Evolutionary conservation across 1,284 basidiomycete genomes (phyloP).

Genomic region (Moniliophthora roreri): DNA sequence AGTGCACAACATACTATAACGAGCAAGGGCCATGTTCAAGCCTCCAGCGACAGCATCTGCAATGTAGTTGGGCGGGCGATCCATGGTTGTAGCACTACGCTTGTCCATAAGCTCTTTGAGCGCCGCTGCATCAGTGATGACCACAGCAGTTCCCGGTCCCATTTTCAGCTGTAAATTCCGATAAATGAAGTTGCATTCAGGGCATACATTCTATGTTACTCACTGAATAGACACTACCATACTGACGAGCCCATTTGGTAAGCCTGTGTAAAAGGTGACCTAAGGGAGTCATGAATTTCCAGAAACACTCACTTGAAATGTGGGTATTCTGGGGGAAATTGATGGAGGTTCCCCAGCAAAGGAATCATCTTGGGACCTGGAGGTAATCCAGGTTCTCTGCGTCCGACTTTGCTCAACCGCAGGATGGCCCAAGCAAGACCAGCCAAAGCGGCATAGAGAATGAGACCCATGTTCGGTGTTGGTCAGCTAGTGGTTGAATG

Average conservation of each 20-base stretch:
- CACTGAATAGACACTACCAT: constrained; percentile 16
- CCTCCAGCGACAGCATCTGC: constrained; percentile 15
- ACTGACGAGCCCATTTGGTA: constrained; percentile 16
- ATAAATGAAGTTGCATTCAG: not conserved
- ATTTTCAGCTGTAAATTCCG: constrained; percentile 13
- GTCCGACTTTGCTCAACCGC: too few species aligned
- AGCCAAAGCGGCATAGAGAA: too few species aligned
- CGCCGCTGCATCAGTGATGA: constrained; percentile 13
- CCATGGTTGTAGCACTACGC: constrained; percentile 9
- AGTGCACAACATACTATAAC: constrained; percentile 9
- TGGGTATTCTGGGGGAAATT: too few species aligned
- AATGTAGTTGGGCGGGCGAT: constrained; percentile 14
- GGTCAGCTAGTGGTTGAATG: too few species aligned
- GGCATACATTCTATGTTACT: not conserved
- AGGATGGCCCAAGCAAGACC: too few species aligned
- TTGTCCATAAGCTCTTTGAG: constrained; percentile 19
- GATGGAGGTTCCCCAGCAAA: too few species aligned
- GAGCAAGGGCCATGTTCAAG: constrained; percentile 12
- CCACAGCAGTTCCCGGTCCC: constrained; percentile 13
- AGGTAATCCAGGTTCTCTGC: too few species aligned
- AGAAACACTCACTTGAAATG: too few species aligned
- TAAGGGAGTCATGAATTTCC: too few species aligned
- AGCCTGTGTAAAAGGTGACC: too few species aligned
- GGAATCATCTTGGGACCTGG: too few species aligned
- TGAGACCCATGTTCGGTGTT: too few species aligned